Evolutionary conservation across 2,329 filamentous ascomycete species (phyloP), one percentile per base, ranked within the genome.

Genomic region (Penicillium sp.): DNA sequence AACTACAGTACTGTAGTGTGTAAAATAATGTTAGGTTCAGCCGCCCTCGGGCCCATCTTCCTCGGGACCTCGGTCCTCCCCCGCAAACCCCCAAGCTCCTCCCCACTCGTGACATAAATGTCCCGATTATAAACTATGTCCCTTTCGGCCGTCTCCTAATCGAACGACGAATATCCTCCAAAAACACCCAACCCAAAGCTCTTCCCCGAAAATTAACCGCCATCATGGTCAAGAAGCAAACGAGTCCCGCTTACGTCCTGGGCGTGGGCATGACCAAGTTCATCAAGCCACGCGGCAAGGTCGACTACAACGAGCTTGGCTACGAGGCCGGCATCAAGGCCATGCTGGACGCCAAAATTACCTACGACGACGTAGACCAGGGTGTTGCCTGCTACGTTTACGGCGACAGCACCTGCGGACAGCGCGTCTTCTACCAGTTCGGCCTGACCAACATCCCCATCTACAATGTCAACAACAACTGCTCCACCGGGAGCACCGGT

Each of bases 181-280:
- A 31, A 31, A 28, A 51, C 51, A 50, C 22, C 20, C n/a, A 4
- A 42, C 43, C 49, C 51, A 43, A 38, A 20, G 17, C 15, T 43
- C 38, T 28, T 28, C 35, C 39, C 25, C 38, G 48, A 20, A 10
- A 39, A 52, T 55, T 51, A 58, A 54, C 25, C 55, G 4, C 48
- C 71, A 81, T 54, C 62, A 85, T 85, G 83, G 79, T 76, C 65
- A 80, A 81, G 67, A 83, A 83, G 67, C 67, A 76, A 71, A 73
- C 74, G 57, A 78, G 81, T 63, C 83, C 84, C 68, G 83, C 84
- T 83, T 98, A 98, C 83, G 91, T 98, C 74, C 87, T 98, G 62
- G 94, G 94, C 82, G 95, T 98, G 69, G 94, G 94, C 81, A 95
- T 98, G 91, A 98, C 94, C 80, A 96, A 96, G 80, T 98, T 98